These are phyloP conservation scores for Cyclostephanos tholiformis DNA, from an alignment of 108 stramenopile genomes.

Conservation along the genomic window DNA sequence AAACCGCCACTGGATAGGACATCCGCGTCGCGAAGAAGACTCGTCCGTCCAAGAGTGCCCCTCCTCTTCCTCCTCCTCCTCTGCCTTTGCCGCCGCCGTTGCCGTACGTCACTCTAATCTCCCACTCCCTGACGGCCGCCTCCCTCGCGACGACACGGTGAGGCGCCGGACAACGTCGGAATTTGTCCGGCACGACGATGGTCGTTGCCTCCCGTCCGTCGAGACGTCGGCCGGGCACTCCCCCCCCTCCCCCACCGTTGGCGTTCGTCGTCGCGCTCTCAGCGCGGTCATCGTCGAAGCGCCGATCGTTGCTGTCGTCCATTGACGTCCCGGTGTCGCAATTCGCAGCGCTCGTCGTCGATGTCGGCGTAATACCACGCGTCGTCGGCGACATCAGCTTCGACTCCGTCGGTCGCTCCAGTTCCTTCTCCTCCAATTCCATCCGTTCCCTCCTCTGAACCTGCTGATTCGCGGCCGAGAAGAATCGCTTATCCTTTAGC, in stretches of 20 bases:
- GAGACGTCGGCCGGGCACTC: constrained; percentile 73
- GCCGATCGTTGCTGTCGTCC: neutral
- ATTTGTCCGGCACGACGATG: constrained; percentile 58
- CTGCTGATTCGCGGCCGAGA: constrained; percentile 47
- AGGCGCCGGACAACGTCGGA: constrained; percentile 39
- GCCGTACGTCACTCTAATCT: constrained; percentile 64
- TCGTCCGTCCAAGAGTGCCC: constrained; percentile 77
- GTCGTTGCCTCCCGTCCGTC: constrained; percentile 72
- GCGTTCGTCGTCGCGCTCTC: constrained; percentile 18
- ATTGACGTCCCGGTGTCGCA: neutral
- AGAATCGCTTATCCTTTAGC: constrained; percentile 42
- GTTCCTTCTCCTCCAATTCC: constrained; percentile 57
- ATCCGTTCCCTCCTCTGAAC: constrained; percentile 28
- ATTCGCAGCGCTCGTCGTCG: too few relatives aligned
- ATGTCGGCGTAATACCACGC: neutral
- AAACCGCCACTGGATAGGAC: constrained; percentile 76
- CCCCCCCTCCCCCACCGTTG: neutral
- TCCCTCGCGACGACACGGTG: constrained; percentile 68
- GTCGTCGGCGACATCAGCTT: constrained; percentile 3
- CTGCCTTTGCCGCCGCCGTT: neutral
- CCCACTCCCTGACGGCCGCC: constrained; percentile 77
- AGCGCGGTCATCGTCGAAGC: neutral
- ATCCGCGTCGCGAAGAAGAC: constrained; percentile 72
- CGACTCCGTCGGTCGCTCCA: constrained; percentile 64
- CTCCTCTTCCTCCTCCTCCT: neutral